Evolutionary conservation across 2,329 filamentous ascomycete species (phyloP), one percentile per base, ranked within the genome.

Genomic region (Paecilomyces variotii): DNA sequence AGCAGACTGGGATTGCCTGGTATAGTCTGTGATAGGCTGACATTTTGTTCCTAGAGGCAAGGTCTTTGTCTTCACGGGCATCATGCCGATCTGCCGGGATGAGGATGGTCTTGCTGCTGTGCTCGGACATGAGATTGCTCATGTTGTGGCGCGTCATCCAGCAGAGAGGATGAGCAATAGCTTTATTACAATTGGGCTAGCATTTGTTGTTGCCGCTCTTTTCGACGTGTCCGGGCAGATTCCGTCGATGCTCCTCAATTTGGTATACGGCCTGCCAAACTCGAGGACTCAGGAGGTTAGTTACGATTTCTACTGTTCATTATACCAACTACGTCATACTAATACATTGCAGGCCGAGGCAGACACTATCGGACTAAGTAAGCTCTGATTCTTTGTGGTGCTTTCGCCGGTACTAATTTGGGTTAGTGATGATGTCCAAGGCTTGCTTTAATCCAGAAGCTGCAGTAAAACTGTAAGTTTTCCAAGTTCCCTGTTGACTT

Each of bases 41-140:
- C n/a, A 19, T 45, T n/a, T 19, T 45, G 39, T 45, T 45, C 7
- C 10, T 55, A 53, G 56, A 78, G 79, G 84, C 4, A 86, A 86
- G 63, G 84, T 87, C 1, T 87, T 87, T 63, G 84, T 87, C 0
- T 86, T 84, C 64, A 82, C 82, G 1, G 84, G 84, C 2, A 84
- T 87, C 9, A 65, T 87, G 12, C 80, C 82, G 2, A 70, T 86
- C 26, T 84, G 82, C 61, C 60, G 73, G 52, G 77, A 79, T 50
- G 83, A 86, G 35, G 79, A 85, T 63, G 82, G 83, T 0, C 71
- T 87, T 14, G 84, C 84, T 5, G 82, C 84, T 1, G 83, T 87
- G 0, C 67, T 87, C 19, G 82, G 82, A 0, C 84, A 87, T 66
- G 84, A 87, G 65, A 86, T 87, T 64, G 82, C 83, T 2, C 84